Conservation (phyloP, 78 protist species). For the Dictyostelium discoideum region DNA sequence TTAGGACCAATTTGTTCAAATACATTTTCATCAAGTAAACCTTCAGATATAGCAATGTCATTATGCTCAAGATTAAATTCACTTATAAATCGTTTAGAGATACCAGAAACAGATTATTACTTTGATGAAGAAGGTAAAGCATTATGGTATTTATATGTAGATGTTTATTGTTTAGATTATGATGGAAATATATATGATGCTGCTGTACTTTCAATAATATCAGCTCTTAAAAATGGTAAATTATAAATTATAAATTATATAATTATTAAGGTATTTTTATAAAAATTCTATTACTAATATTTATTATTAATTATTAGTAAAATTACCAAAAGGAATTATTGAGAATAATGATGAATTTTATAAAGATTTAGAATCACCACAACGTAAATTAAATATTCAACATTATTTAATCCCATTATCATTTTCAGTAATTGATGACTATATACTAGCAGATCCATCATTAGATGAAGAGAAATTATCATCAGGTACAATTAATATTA, state of each 20-base stretch:
- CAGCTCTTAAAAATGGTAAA: slow-evolving; percentile 79
- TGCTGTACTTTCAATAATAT: slow-evolving; percentile 48
- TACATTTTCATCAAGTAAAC: slow-evolving; percentile 61
- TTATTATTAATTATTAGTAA: neutral
- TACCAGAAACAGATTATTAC: slow-evolving; percentile 25
- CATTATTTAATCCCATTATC: slow-evolving; percentile 59
- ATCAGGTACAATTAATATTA: slow-evolving; percentile 37
- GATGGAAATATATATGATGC: slow-evolving; percentile 84
- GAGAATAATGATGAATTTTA: slow-evolving; percentile 15
- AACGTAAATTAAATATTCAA: slow-evolving; percentile 14
- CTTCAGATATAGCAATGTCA: slow-evolving; percentile 76
- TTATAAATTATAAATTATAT: neutral
- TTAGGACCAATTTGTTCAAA: slow-evolving; percentile 83
- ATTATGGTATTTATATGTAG: slow-evolving; percentile 81
- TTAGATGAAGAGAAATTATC: slow-evolving; percentile 77
- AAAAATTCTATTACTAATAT: neutral
- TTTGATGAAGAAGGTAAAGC: slow-evolving; percentile 59
- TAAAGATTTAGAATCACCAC: slow-evolving; percentile 37
- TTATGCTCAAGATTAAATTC: slow-evolving; percentile 44
- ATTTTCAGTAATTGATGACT: slow-evolving; percentile 75
- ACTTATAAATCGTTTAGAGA: slow-evolving; percentile 27
- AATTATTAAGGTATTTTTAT: neutral
- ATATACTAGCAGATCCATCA: slow-evolving; percentile 74
- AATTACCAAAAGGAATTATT: slow-evolving; percentile 70
- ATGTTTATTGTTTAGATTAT: slow-evolving; percentile 78